Evolutionary conservation across 2,329 filamentous ascomycete species (phyloP).

Genomic region (Fusarium stilboides): DNA sequence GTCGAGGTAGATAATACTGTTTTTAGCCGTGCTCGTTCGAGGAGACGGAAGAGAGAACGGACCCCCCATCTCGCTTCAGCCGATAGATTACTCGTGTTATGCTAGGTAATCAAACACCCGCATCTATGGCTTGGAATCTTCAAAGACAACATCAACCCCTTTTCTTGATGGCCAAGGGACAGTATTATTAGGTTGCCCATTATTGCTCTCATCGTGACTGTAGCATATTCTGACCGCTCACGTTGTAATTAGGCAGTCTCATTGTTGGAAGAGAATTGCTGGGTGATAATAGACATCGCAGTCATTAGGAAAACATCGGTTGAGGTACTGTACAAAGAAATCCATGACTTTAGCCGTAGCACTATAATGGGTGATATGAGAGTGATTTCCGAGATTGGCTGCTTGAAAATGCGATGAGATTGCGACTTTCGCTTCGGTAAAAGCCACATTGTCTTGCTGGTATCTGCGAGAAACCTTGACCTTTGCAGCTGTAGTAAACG

Average conservation of each 20-base stretch:
- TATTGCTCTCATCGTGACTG: constrained; percentile 38
- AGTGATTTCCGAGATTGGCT: constrained; percentile 35
- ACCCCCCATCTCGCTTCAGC: constrained; percentile 36
- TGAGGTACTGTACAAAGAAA: not conserved
- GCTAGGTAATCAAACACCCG: constrained; percentile 44
- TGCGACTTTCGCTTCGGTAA: constrained; percentile 28
- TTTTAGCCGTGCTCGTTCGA: constrained; percentile 27
- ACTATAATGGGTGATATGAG: constrained; percentile 29
- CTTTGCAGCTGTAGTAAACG: constrained; percentile 24
- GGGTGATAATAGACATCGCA: constrained; percentile 37
- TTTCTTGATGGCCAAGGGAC: constrained; percentile 31
- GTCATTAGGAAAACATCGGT: constrained; percentile 20
- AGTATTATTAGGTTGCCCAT: constrained; percentile 36
- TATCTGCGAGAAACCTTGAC: constrained; percentile 36
- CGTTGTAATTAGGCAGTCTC: constrained; percentile 40
- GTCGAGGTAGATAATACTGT: constrained; percentile 13
- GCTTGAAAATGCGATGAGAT: constrained; percentile 35
- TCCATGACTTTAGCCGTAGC: constrained; percentile 16
- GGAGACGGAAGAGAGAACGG: constrained; percentile 34
- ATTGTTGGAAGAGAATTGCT: constrained; percentile 33
- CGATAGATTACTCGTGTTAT: constrained; percentile 36
- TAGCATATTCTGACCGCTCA: constrained; percentile 29
- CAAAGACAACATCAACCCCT: constrained; percentile 30
- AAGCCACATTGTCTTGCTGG: constrained; percentile 44
- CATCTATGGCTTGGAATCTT: constrained; percentile 27